Base-by-base conservation (phyloP, 768 basidiomycete genomes). In the Symmetrospora coprosmae region DNA sequence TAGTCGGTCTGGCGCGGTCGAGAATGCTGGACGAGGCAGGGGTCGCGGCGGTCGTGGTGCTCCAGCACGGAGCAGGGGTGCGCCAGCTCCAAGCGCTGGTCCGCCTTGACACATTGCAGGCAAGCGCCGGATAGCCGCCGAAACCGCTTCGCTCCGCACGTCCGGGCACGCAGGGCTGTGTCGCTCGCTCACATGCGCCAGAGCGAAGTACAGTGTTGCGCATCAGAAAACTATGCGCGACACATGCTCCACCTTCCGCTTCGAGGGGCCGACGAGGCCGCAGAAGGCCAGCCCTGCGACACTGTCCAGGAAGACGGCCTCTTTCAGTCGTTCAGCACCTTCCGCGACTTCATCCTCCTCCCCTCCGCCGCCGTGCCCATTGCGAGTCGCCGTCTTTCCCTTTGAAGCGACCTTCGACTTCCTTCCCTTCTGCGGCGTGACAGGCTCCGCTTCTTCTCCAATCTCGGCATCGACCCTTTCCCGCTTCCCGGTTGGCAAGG, bases 191-290 rank as follows among this genome's bases (percentile, higher is more conserved):
- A n/a, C n/a, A n/a, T n/a, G n/a, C n/a, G n/a, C n/a, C n/a, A n/a
- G n/a, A n/a, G n/a, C n/a, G n/a, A n/a, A n/a, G n/a, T n/a, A n/a
- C n/a, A n/a, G n/a, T n/a, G n/a, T n/a, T n/a, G n/a, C n/a, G n/a
- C n/a, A 14, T 51, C 48, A 69, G 41, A 65, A 69, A 11, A 68
- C 63, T n/a, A 60, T 55, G 35, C 66, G 66, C 25, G 65, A 27
- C 1, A 67, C 65, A 37, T 68, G 67, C 52, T 68, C 69, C 7
- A 52, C 59, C 40, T 66, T 66, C 53, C 65, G 49, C 45, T 66
- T 65, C 19, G 61, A 58, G 16, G 66, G 65, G 33, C 64, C 60
- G 17, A 70, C n/a, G 45, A 66, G 66, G 9, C 69, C 69, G 2
- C 61, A 40, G 41, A 61, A 61, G 11, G 62, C 66, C 9, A 68